Base-by-base conservation (phyloP, 306 rosid genomes). In the Hippophae gyantsensis region DNA sequence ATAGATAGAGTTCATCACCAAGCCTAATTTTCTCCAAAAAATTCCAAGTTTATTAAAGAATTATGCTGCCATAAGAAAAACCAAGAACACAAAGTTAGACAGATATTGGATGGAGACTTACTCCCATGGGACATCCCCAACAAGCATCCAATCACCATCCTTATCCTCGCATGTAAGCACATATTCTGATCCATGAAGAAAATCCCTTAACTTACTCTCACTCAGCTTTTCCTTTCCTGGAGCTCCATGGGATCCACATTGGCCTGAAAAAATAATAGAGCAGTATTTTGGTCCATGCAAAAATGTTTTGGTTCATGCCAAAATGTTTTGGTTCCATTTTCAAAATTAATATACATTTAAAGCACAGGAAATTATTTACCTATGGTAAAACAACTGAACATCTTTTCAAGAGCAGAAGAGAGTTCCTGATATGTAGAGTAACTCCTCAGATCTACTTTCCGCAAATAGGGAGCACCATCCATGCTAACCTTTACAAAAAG, bases 141-240 rank as follows among this genome's bases (percentile, higher is more conserved):
- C 99, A 77, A 92, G 99, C 99, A 92, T 92, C 99, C 99, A 92
- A 63, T 92, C 99, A 18, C 94, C 90, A 68, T 92, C 99, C 73
- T 81, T 87, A 70, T 92, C 99, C 71, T 92, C 95, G 10, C 84
- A 88, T 9, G 93, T 85, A 60, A 88, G 94, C 46, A 92, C 99
- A 56, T 84, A 88, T 67, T 92, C 99, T 38, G 99, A 92, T 67
- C 99, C 95, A 26, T 92, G 89, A 54, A 88, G 85, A 69, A 83
- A 84, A 80, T 92, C 99, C 78, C 99, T 88, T 62, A 92, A 72
- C 78, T 88, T 92, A 75, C 94, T 88, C 82, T 92, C 96, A 66
- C 96, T 84, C 69, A 84, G 68, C 71, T 71, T 68, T 63, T 92
- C 96, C 81, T 69, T 81, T 25, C 88, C 93, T 3, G 77, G 79